Base-by-base conservation (phyloP, 495 filamentous ascomycete species). In the Trichoderma asperelloides region DNA sequence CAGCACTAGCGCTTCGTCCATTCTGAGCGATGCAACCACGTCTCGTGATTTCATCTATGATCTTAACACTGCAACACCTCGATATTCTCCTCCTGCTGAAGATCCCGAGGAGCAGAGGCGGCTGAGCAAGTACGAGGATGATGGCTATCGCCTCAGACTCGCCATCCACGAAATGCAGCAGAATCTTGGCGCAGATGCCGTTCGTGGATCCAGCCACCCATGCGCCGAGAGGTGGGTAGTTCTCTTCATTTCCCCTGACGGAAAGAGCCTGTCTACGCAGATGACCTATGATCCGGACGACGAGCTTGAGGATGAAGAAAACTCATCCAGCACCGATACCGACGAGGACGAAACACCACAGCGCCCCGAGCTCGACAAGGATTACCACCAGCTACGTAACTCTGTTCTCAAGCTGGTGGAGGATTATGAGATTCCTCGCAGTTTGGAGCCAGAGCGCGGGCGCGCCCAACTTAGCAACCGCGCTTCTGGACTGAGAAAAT, bases 381-480 rank as follows among this genome's bases (percentile, higher is more conserved):
- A 92, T 70, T 91, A 95, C 70, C 90, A 95, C 75, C 88, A 91
- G 65, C 78, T 96, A 9, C 89, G 94, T 66, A 88, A 91, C 41
- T 89, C 91, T 7, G 89, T 96, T 62, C 78, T 91, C 60, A 93
- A 91, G 71, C 81, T 96, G 2, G 88, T 95, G 21, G 85, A 89
- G 69, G 91, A 95, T 49, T 91, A 88, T 67, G 90, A 92, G 69
- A 88, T 89, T 25, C 88, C 88, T 2, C 84, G 86, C 51, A 84
- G 80, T 37, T 72, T 86, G 0, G 80, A 86, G 57, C 77, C 75
- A 21, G 83, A 85, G 39, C 80, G 77, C 28, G 77, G 82, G 39
- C 74, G 72, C 66, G 80, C 83, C 51, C 86, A 85, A 66, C 88
- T 88, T 71, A 88, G 86, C 73, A 88, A 89, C 69, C 80, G 87